Conservation (phyloP, 2,329 filamentous ascomycete species). For the Colletotrichum horii region DNA sequence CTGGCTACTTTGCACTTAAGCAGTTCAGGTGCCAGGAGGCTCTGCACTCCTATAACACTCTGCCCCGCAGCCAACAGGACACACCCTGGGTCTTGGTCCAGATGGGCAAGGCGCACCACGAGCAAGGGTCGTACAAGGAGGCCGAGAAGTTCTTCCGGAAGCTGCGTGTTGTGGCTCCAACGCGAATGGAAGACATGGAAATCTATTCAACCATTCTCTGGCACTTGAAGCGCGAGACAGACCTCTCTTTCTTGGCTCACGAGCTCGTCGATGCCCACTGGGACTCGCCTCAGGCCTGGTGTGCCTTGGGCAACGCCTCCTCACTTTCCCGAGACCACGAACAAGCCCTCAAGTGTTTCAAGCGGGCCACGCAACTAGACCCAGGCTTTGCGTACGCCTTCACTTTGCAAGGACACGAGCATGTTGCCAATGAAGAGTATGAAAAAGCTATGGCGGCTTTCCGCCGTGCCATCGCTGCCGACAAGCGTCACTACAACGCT, state of each 20-base stretch:
- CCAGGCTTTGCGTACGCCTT: slow-evolving; percentile 94
- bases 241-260: slow-evolving; percentile 90
- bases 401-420: slow-evolving; percentile 94
- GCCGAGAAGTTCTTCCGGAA: slow-evolving; percentile 86
- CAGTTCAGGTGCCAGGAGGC: slow-evolving; percentile 82
- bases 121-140: slow-evolving; percentile 84
- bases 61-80: slow-evolving; percentile 79
- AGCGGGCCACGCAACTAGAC: slow-evolving; percentile 88
- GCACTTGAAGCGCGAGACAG: slow-evolving; percentile 92
- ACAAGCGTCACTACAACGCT: slow-evolving; percentile 94
- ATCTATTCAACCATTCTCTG: slow-evolving; percentile 99
- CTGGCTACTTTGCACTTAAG: slow-evolving; percentile 78
- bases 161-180: slow-evolving; percentile 80
- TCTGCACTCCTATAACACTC: slow-evolving; percentile 71
- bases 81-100: slow-evolving; percentile 94
- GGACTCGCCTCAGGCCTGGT: slow-evolving; percentile 94
- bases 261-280: slow-evolving; percentile 87
- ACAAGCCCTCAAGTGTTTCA: slow-evolving; percentile 93
- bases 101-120: slow-evolving; percentile 89
- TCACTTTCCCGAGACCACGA: slow-evolving; percentile 93
- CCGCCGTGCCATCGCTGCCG: slow-evolving; percentile 82
- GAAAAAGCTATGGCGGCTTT: slow-evolving; percentile 92
- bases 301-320: slow-evolving; percentile 92
- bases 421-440: slow-evolving; percentile 95
- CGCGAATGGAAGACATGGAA: slow-evolving; percentile 92